phyloP scores from a whole-genome alignment of 2,329 filamentous ascomycete genomes.

The Nemania diffusa region DNA sequence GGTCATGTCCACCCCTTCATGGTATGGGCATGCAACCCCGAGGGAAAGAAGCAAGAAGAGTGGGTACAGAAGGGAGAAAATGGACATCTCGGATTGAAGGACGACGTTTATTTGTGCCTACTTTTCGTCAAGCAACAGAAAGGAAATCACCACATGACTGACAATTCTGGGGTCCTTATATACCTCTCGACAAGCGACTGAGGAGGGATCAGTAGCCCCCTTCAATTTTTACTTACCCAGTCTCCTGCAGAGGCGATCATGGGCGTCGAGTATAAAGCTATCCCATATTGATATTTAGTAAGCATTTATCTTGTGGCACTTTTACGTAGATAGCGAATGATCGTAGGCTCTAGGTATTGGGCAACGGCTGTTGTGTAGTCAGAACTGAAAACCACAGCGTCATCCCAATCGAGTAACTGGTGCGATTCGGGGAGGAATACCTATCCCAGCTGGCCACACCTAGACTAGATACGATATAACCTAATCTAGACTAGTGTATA shows the following conservation, averaged over 20 bases:
- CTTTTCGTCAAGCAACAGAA: not conserved
- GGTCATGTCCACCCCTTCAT: slow-evolving; percentile 5
- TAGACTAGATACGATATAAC: too few relatives aligned
- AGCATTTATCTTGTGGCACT: not conserved
- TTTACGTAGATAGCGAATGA: not conserved
- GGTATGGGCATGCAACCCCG: slow-evolving; percentile 14
- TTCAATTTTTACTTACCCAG: not conserved
- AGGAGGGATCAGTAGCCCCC: not conserved
- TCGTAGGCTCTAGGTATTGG: not conserved
- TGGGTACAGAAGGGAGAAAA: not conserved
- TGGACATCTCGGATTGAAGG: not conserved
- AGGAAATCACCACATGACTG: not conserved
- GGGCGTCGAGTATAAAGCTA: not conserved
- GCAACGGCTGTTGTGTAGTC: not conserved
- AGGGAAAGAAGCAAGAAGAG: slow-evolving; percentile 15
- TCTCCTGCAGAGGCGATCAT: not conserved
- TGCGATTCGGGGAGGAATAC: slow-evolving; percentile 25
- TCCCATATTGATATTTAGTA: not conserved
- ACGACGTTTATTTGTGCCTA: not conserved
- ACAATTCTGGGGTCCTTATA: not conserved
- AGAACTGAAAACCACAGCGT: not conserved
- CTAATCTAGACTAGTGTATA: slow-evolving; percentile 12
- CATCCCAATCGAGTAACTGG: slow-evolving; percentile 20
- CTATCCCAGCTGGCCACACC: not conserved
- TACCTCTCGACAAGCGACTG: not conserved